These are phyloP conservation scores for Penicillium sp. DNA, from an alignment of 2,329 filamentous ascomycete species.

Conservation along the genomic window DNA sequence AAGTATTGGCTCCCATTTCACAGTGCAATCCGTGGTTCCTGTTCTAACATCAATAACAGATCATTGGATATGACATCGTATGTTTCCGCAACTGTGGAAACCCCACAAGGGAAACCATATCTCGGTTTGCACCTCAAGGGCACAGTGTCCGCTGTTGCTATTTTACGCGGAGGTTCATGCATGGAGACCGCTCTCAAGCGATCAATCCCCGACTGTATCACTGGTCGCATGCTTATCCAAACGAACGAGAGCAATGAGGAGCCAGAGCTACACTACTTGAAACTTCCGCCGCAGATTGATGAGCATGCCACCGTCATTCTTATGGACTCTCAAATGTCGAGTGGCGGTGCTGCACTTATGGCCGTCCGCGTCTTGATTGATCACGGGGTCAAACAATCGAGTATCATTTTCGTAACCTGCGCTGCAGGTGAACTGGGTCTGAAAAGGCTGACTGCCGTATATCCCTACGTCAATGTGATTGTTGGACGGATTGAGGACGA, in stretches of 20 bases:
- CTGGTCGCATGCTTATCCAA: constrained; percentile 85
- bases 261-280: constrained; percentile 86
- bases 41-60: constrained; percentile 41
- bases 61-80: constrained; percentile 76
- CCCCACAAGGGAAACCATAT: constrained; percentile 67
- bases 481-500: constrained; percentile 78
- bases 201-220: constrained; percentile 88
- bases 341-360: constrained; percentile 82
- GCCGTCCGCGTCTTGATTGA: constrained; percentile 93
- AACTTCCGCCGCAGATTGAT: constrained; percentile 69
- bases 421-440: constrained; percentile 80
- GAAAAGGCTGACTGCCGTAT: constrained; percentile 81
- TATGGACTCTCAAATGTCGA: constrained; percentile 91
- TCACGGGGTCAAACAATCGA: constrained; percentile 78
- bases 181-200: constrained; percentile 84
- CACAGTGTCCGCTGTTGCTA: constrained; percentile 77
- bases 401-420: constrained; percentile 90
- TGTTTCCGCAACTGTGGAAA: constrained; percentile 59
- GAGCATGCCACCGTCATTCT: constrained; percentile 77
- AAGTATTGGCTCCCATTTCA: constrained; percentile 35
- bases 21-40: not conserved
- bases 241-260: constrained; percentile 81
- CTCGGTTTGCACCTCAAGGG: constrained; percentile 67
- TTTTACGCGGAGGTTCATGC: constrained; percentile 82
- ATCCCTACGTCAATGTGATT: constrained; percentile 80